Evolutionary conservation across 2,329 filamentous ascomycete species (phyloP), one percentile per base, ranked within the genome.

Genomic region (Lasiodiplodia sp.): DNA sequence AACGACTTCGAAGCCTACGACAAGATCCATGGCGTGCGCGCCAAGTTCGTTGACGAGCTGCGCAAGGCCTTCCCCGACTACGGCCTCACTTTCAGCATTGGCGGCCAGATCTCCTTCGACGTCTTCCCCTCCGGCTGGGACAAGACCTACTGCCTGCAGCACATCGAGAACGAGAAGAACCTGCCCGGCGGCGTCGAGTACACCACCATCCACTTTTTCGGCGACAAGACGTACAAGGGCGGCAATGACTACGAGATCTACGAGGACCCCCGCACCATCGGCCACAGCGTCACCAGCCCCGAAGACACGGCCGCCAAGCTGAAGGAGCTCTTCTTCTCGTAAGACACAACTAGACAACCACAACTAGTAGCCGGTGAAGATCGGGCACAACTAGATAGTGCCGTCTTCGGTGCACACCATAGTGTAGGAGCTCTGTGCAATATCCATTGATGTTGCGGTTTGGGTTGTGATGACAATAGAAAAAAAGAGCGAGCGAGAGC

Each of bases 161-260:
- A 97, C 82, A 85, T 98, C 71, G 93, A 96, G 83, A 87, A 87
- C 71, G 94, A 97, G 80, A 90, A 91, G 75, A 78, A 81, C 21
- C 72, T 80, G 79, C 85, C 87, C 51, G 90, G 88, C 76, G 90
- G 91, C 71, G 84, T 96, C 71, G 83, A 89, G 28, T 98, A 95
- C 86, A 92, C 89, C 73, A 95, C 88, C 55, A 91, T 98, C 74
- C 96, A 98, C 86, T 98, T 98, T 87, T 99, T 98, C 76, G 96
- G 96, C 72, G 96, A 99, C 86, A 99, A 98, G 90, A 92, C 92
- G 31, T 90, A 89, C 78, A 82, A 90, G 79, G 95, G 96, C 71
- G 96, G 96, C 71, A 99, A 98, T 80, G 96, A 99, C 82, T 95
- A 90, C 79, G 95, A 98, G 85, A 97, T 99, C 78, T 98, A 91